A percentile compares a stretch with the other conserved stretches of the same genome.
These are phyloP conservation scores for Gymnopilus dilepis DNA, from an alignment of 768 basidiomycete genomes.

Conservation along the genomic window DNA sequence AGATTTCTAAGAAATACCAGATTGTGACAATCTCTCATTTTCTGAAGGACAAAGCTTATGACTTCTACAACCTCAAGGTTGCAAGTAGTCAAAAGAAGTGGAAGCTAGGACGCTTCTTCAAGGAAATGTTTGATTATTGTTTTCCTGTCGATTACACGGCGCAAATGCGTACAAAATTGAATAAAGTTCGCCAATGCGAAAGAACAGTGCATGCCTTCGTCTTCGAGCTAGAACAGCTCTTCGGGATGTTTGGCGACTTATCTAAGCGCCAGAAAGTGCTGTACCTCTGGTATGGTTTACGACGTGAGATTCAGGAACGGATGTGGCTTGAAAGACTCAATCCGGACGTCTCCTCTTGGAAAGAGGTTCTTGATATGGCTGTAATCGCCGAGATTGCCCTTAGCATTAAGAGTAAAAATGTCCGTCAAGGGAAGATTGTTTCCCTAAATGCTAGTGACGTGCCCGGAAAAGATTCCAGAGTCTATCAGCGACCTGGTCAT, in stretches of 20 bases:
- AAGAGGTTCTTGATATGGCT: slow-evolving; percentile 7
- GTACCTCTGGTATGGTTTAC: slow-evolving; percentile 39
- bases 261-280: slow-evolving; percentile 34
- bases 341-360: slow-evolving; percentile 30
- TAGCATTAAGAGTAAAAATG: neutral
- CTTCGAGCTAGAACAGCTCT: slow-evolving; percentile 35
- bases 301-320: slow-evolving; percentile 27
- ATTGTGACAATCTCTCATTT: slow-evolving; percentile 18
- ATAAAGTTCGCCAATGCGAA: slow-evolving; percentile 25
- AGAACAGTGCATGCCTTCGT: slow-evolving; percentile 28
- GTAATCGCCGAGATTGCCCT: slow-evolving; percentile 19
- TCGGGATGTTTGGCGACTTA: slow-evolving; percentile 36
- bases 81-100: slow-evolving; percentile 30
- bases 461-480: too few relatives aligned
- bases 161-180: slow-evolving; percentile 30
- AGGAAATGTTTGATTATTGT: slow-evolving; percentile 42
- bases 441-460: neutral
- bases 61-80: slow-evolving; percentile 26
- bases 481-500: too few relatives aligned
- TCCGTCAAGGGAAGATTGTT: neutral
- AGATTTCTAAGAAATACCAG: slow-evolving; percentile 8
- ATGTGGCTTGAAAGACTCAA: slow-evolving; percentile 34
- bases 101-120: slow-evolving; percentile 34
- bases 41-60: slow-evolving; percentile 15
- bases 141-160: slow-evolving; percentile 31